These are phyloP conservation scores for Corynespora cassiicola DNA, from an alignment of 2,329 filamentous ascomycete species.

Conservation along the genomic window DNA sequence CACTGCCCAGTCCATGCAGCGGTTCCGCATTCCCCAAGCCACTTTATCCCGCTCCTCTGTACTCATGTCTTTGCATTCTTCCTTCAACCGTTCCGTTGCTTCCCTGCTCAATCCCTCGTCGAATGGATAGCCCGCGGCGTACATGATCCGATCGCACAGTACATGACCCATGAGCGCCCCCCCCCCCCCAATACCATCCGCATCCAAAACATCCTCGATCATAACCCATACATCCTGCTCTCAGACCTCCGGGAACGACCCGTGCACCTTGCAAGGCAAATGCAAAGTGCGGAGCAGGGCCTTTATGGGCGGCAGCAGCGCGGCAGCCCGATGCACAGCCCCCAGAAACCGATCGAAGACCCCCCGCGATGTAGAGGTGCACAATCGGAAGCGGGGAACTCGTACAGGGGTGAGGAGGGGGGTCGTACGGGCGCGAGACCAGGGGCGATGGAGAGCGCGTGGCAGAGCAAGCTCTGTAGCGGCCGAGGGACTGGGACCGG, in stretches of 20 bases:
- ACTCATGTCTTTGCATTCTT: slow-evolving; percentile 57
- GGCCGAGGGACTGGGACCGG: no score
- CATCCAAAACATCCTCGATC: slow-evolving; percentile 60
- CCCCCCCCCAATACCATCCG: slow-evolving; percentile 58
- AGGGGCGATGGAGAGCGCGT: no score
- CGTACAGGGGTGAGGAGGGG: no score
- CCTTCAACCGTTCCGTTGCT: no score
- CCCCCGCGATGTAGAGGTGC: slow-evolving; percentile 58
- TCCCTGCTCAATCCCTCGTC: slow-evolving; percentile 55
- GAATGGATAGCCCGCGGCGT: slow-evolving; percentile 66
- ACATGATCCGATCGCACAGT: slow-evolving; percentile 59
- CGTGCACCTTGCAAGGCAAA: slow-evolving; percentile 21
- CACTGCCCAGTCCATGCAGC: slow-evolving; percentile 23
- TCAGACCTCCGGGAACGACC: slow-evolving; percentile 58
- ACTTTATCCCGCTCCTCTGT: slow-evolving; percentile 58
- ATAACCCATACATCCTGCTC: slow-evolving; percentile 65
- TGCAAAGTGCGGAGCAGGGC: slow-evolving; percentile 29
- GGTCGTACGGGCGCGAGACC: no score
- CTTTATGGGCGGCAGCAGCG: slow-evolving; percentile 58
- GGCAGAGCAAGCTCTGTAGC: no score
- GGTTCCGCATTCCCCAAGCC: slow-evolving; percentile 59
- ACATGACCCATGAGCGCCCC: slow-evolving; percentile 53
- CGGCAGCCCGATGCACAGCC: slow-evolving; percentile 63
- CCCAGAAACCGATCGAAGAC: slow-evolving; percentile 64
- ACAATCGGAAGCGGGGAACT: slow-evolving; percentile 58